A percentile compares a stretch with the other conserved stretches of the same genome.
Conservation (phyloP, 495 filamentous ascomycete species). For the Hypoxylon crocopeplum region DNA sequence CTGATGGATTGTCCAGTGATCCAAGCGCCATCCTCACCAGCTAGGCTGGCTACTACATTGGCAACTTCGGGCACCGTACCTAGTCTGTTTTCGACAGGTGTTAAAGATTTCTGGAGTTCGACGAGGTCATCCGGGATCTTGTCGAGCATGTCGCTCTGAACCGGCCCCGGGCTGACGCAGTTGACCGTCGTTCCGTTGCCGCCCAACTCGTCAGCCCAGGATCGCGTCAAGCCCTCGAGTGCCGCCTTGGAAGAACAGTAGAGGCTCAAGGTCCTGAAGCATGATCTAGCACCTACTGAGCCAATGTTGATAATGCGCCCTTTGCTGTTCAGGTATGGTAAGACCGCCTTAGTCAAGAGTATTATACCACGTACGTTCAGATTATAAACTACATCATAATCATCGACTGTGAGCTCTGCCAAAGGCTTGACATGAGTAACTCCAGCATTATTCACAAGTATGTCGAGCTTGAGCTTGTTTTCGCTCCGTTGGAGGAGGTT, state of each 20-base stretch:
- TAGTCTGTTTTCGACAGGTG: conserved; percentile 58
- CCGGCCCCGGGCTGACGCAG: conserved; percentile 67
- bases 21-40: conserved; percentile 58
- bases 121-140: conserved; percentile 61
- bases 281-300: conserved; percentile 53
- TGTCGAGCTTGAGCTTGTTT: conserved; percentile 60
- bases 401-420: conserved; percentile 58
- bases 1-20: conserved; percentile 66
- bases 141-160: conserved; percentile 66
- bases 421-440: conserved; percentile 58
- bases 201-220: conserved; percentile 67
- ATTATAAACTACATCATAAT: conserved; percentile 61
- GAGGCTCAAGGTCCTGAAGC: conserved; percentile 47
- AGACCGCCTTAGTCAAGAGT: conserved; percentile 64
- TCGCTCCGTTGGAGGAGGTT: conserved; percentile 16
- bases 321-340: conserved; percentile 54
- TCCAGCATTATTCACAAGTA: conserved; percentile 68
- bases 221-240: conserved; percentile 70
- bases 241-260: conserved; percentile 71
- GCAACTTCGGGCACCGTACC: conserved; percentile 69
- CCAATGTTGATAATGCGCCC: conserved; percentile 64
- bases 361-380: conserved; percentile 70
- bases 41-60: conserved; percentile 59
- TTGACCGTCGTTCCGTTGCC: conserved; percentile 68
- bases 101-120: conserved; percentile 57